Evolutionary conservation across 257 asterid genomes (phyloP).

Genomic region (Osmanthus fragrans): DNA sequence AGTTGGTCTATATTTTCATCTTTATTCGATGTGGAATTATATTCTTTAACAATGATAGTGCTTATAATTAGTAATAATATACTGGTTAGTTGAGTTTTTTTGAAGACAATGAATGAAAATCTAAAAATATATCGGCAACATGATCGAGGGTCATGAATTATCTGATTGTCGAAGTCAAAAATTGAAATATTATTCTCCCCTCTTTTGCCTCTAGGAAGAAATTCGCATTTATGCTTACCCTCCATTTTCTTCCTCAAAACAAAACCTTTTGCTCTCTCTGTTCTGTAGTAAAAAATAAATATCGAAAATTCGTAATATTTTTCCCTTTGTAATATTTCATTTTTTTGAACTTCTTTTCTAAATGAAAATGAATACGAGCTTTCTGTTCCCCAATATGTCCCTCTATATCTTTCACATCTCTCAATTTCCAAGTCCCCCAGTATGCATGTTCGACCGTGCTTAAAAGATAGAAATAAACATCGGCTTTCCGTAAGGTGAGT

Average conservation of each 20-base stretch:
- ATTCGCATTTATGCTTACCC: too few species aligned
- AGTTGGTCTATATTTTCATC: too few species aligned
- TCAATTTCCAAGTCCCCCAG: background rate
- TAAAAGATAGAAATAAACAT: background rate
- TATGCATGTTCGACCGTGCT: background rate
- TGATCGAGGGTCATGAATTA: slow-evolving; percentile 12
- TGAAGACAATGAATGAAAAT: background rate
- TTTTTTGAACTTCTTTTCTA: background rate
- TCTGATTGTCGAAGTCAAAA: slow-evolving; percentile 11
- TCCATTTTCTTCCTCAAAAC: too few species aligned
- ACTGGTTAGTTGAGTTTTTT: background rate
- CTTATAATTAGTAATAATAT: background rate
- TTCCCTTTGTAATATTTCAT: background rate
- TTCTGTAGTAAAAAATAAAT: background rate
- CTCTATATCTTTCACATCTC: background rate
- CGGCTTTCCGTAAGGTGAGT: too few species aligned
- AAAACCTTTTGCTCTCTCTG: background rate
- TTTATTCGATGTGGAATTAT: too few species aligned
- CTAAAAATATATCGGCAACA: background rate
- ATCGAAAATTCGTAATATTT: background rate
- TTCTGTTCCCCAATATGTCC: background rate
- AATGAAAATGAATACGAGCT: background rate
- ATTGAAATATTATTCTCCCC: background rate
- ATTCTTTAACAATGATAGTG: too few species aligned
- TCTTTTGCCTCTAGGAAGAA: too few species aligned